Percentiles rank a stretch among this genome's conserved stretches.
Conservation (phyloP, 345 rosid genomes). For the Rubroshorea leprosula region DNA sequence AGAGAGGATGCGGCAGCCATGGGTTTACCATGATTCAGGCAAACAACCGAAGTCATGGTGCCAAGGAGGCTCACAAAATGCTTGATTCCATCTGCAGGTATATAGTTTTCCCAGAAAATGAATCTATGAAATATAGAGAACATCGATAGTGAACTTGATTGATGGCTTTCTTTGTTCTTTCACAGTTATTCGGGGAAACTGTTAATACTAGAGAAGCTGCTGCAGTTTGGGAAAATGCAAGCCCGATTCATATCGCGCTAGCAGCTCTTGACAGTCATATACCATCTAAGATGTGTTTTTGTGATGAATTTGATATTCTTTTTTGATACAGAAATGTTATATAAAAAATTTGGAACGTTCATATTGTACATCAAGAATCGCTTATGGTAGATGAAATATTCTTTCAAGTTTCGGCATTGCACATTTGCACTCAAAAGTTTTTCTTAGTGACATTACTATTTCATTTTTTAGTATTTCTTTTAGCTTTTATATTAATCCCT, state of each 20-base stretch:
- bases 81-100: conserved; percentile 10
- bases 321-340: not conserved
- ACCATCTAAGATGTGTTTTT: not conserved
- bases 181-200: not conserved
- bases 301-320: not conserved
- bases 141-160: not conserved
- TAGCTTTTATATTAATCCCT: too few relatives aligned
- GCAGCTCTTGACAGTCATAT: conserved; percentile 8
- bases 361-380: conserved; percentile 11
- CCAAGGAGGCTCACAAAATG: not conserved
- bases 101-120: not conserved
- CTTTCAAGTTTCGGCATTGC: conserved; percentile 26
- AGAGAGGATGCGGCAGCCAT: conserved; percentile 65
- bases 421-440: too few relatives aligned
- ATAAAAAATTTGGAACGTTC: not conserved
- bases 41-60: not conserved
- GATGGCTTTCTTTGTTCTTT: not conserved
- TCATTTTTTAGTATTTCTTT: too few relatives aligned
- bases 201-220: conserved; percentile 7
- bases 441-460: too few relatives aligned
- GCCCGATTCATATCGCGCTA: conserved; percentile 8
- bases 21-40: conserved; percentile 46
- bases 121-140: not conserved
- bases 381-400: conserved; percentile 18
- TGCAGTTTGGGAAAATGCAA: conserved; percentile 1